A percentile compares a stretch with the other conserved stretches of the same genome.
These are phyloP conservation scores for Microdochium trichocladiopsis DNA, from an alignment of 2,329 filamentous ascomycete genomes.

Conservation along the genomic window DNA sequence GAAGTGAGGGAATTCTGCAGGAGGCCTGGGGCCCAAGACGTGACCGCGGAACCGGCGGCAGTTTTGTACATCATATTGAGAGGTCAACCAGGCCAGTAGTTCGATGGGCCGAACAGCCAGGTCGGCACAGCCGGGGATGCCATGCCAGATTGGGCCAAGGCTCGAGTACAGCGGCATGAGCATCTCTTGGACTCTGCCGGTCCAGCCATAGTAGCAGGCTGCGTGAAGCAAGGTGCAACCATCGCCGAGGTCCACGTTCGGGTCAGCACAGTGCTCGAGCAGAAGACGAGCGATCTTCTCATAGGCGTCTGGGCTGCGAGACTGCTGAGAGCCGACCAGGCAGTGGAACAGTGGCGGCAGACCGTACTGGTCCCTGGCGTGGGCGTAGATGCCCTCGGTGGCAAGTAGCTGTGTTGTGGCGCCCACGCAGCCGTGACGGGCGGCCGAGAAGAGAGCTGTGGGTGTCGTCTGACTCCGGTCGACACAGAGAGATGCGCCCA, in stretches of 20 bases:
- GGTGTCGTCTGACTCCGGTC: background rate
- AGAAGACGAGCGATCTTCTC: background rate
- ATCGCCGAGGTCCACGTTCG: background rate
- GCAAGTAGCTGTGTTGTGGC: background rate
- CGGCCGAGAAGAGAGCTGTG: background rate
- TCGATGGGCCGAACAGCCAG: background rate
- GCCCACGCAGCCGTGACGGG: background rate
- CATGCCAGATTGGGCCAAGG: background rate
- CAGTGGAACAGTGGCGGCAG: background rate
- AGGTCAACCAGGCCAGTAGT: background rate
- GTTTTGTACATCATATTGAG: background rate
- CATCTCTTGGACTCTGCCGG: background rate
- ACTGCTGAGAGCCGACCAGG: background rate
- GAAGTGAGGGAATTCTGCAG: background rate
- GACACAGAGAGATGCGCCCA: background rate
- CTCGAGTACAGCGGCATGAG: background rate
- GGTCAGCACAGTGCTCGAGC: background rate
- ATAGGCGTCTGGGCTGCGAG: background rate
- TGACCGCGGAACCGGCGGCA: background rate
- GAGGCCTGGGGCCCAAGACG: background rate
- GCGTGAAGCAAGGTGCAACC: background rate
- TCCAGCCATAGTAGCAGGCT: background rate
- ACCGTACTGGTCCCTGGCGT: background rate
- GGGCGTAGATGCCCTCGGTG: background rate
- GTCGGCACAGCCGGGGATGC: background rate